Conservation (phyloP, 2,329 filamentous ascomycete species). For the Blumeria graminis region DNA sequence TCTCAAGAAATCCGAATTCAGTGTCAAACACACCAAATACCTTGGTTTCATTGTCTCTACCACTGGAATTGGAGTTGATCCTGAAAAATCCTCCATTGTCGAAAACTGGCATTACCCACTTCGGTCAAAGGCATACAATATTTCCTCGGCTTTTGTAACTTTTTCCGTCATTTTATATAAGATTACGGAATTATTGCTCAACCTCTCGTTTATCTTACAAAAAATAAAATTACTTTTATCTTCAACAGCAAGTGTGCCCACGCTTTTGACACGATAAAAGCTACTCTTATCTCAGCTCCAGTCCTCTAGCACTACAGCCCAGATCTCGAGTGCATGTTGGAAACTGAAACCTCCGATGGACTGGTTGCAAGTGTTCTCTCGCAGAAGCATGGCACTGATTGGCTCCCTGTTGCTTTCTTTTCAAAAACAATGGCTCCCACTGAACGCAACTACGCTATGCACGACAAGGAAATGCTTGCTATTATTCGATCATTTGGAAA, state of each 20-base stretch:
- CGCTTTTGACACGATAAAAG: neutral
- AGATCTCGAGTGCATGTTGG: no score
- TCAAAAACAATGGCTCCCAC: no score
- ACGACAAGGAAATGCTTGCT: neutral
- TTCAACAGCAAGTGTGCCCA: neutral
- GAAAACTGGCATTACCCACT: neutral
- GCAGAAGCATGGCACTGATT: neutral
- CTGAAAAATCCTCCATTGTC: neutral
- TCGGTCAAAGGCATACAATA: neutral
- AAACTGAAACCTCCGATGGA: neutral
- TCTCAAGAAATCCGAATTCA: neutral
- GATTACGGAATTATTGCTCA: neutral
- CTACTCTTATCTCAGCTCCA: no score
- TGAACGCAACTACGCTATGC: no score
- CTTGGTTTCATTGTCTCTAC: slow-evolving; percentile 1
- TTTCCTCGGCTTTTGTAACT: slow-evolving; percentile 1
- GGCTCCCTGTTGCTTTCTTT: no score
- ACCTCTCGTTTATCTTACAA: neutral
- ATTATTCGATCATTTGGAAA: neutral
- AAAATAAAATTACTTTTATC: neutral
- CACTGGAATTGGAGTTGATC: neutral
- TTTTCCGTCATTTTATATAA: neutral
- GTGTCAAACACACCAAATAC: slow-evolving; percentile 1
- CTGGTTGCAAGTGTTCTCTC: neutral
- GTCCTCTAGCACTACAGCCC: no score